A percentile compares a stretch with the other conserved stretches of the same genome.
Conservation (phyloP, 2,329 filamentous ascomycete genomes). For the Trichoderma sp. region DNA sequence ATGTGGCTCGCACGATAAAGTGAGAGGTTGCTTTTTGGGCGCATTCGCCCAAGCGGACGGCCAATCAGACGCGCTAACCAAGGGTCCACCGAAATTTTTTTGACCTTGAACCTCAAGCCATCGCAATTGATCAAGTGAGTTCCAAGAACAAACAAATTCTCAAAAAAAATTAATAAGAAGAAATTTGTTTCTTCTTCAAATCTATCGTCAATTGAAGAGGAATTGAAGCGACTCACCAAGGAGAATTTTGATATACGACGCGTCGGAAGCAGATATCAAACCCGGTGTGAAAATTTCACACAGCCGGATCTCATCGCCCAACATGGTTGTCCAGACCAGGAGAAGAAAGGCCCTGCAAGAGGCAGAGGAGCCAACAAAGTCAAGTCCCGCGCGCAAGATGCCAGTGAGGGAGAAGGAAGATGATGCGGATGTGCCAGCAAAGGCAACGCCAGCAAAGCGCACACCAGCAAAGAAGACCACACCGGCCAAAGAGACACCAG, state of each 20-base stretch:
- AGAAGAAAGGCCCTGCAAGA: slow-evolving; percentile 35
- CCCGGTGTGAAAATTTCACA: neutral
- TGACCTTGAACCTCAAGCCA: slow-evolving; percentile 6
- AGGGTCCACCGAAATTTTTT: slow-evolving; percentile 25
- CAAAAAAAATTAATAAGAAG: neutral
- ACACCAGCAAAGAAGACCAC: neutral
- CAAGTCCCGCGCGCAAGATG: slow-evolving; percentile 33
- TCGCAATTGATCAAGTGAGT: neutral
- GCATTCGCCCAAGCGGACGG: neutral
- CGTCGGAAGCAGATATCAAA: neutral
- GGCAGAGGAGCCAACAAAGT: slow-evolving; percentile 20
- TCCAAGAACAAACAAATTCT: neutral
- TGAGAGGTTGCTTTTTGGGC: neutral
- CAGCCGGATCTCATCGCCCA: slow-evolving; percentile 3
- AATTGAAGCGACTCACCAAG: neutral
- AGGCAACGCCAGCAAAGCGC: neutral
- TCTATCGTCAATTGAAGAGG: neutral
- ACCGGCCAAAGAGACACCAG: neutral
- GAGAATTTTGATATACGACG: neutral
- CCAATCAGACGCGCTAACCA: slow-evolving; percentile 20
- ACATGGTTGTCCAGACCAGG: slow-evolving; percentile 27
- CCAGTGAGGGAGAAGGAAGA: slow-evolving; percentile 39
- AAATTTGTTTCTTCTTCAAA: neutral
- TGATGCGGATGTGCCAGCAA: slow-evolving; percentile 24
- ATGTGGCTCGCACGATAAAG: neutral